Base-by-base conservation (phyloP, 2,329 filamentous ascomycete species). In the Colletotrichum sp. region DNA sequence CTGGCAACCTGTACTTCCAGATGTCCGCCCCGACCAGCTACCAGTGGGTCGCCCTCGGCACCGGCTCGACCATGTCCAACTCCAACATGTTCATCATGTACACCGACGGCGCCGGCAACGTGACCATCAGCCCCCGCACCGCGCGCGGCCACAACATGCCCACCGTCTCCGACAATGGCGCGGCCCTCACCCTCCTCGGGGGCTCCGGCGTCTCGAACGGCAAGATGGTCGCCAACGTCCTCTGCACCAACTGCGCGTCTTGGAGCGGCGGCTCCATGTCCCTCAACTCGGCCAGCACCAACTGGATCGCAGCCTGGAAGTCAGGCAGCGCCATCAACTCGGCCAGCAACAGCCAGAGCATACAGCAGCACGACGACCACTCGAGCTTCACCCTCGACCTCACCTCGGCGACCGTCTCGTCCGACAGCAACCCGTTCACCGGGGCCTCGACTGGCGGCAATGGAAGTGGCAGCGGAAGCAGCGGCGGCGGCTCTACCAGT, bases 31-130 rank as follows among this genome's bases (percentile, higher is more conserved):
- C 90, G 2, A 85, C 86, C 3, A 84, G 83, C 7, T 89, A 89
- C 80, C 79, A 82, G 75, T 94, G 92, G 92, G 86, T 92, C 18
- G 89, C 86, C 10, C 84, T 93, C 21, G 92, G 90, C 34, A 90
- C 90, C 36, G 92, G 92, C 61, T 78, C 80, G 0, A 75, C 77
- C 57, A 94, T 94, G 92, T 55, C 81, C 16, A 89, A 87, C 36
- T 82, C 92, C 66, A 89, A 92, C 80, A 92, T 93, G 73, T 93
- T 94, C 80, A 78, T 94, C 79, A 86, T 93, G 78, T 94, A 94
- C 82, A 83, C 89, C 61, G 87, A 92, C 77, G 90, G 90, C 74
- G 78, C 79, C 5, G 89, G 89, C 76, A 93, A 93, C 80, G 86
- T 93, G 28, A 94, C 92, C 1, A 80, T 93, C 69, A 93, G 91